Evolutionary conservation across 345 rosid genomes (phyloP).

Genomic region (Kandelia obovata): DNA sequence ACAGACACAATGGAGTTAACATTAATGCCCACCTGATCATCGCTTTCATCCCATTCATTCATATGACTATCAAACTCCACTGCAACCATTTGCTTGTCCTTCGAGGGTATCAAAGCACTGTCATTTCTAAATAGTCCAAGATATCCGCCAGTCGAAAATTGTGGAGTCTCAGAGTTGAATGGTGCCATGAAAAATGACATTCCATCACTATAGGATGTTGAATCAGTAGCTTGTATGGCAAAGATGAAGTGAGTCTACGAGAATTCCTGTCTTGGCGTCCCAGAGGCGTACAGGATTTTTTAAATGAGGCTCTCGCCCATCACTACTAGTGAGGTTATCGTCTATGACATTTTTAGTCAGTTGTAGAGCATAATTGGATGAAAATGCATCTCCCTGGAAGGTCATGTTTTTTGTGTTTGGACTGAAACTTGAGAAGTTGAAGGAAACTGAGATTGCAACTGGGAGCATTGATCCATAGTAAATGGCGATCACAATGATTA

Average conservation of each 20-base stretch:
- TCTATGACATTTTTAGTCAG: constrained; percentile 33
- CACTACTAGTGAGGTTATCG: constrained; percentile 25
- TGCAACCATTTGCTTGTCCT: constrained; percentile 32
- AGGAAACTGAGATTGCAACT: constrained; percentile 25
- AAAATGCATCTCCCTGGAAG: constrained; percentile 36
- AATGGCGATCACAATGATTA: neutral
- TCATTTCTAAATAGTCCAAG: constrained; percentile 34
- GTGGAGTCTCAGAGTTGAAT: constrained; percentile 29
- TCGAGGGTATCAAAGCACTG: neutral
- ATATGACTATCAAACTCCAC: constrained; percentile 43
- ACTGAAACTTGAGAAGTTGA: constrained; percentile 29
- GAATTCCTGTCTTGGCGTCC: constrained; percentile 32
- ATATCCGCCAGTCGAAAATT: constrained; percentile 34
- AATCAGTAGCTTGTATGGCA: constrained; percentile 5
- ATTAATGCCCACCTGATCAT: constrained; percentile 47
- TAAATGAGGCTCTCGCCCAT: constrained; percentile 40
- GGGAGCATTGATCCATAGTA: constrained; percentile 12
- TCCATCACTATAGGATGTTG: constrained; percentile 29
- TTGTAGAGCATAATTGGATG: constrained; percentile 24
- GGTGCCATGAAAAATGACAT: constrained; percentile 47
- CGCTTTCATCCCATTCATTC: constrained; percentile 40
- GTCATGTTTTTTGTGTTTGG: constrained; percentile 22
- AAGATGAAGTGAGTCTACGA: constrained; percentile 51
- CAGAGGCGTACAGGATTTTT: constrained; percentile 35
- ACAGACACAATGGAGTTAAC: constrained; percentile 40